A percentile compares a stretch with the other conserved stretches of the same genome.
phyloP scores from a whole-genome alignment of 2,329 filamentous ascomycete genomes.

The Diaporthe sp. region DNA sequence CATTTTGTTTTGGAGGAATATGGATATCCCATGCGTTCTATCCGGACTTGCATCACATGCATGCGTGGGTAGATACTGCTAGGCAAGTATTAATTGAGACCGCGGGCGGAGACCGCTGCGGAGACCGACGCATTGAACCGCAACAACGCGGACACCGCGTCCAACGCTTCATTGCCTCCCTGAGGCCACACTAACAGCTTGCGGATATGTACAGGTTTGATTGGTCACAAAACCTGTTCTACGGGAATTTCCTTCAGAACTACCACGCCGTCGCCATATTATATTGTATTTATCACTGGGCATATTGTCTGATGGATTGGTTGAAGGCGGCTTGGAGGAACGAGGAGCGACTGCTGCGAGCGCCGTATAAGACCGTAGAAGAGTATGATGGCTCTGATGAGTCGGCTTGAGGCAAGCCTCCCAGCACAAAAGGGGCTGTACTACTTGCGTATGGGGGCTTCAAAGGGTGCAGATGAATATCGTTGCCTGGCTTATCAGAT shows the following conservation, averaged over 20 bases:
- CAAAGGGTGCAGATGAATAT: neutral
- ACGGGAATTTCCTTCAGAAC: neutral
- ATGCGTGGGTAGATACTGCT: too few species aligned
- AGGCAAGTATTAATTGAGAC: too few species aligned
- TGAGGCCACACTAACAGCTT: too few species aligned
- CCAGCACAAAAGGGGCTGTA: neutral
- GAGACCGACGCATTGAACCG: too few species aligned
- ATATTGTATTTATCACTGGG: neutral
- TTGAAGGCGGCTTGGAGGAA: neutral
- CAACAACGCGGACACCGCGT: too few species aligned
- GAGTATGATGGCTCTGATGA: neutral
- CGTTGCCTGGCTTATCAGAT: neutral
- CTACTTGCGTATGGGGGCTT: neutral
- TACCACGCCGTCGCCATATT: neutral
- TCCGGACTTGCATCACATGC: too few species aligned
- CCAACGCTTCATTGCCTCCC: too few species aligned
- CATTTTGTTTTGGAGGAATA: too few species aligned
- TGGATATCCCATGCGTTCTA: too few species aligned
- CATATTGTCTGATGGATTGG: neutral
- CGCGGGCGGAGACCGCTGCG: too few species aligned
- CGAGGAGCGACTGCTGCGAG: neutral
- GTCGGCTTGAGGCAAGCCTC: neutral
- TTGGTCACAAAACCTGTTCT: neutral
- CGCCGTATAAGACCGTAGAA: neutral
- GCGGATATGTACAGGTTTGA: too few species aligned